These are phyloP conservation scores for Grammothele lineata DNA, from an alignment of 768 basidiomycete species.

Conservation along the genomic window DNA sequence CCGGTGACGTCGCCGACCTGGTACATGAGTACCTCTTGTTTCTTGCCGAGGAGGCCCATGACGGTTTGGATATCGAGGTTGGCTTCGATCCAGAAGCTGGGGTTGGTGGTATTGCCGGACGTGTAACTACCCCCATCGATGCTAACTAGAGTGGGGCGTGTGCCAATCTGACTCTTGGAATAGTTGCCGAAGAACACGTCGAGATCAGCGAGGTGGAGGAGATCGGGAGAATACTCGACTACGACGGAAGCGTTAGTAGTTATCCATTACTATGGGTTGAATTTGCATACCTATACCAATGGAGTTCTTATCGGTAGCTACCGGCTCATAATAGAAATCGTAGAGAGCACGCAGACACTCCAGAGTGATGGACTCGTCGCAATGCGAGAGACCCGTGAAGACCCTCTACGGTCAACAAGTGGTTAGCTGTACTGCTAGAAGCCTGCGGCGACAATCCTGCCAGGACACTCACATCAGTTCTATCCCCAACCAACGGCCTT, in stretches of 20 bases:
- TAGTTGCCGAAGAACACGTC: constrained; percentile 41
- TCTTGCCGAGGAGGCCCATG: constrained; percentile 39
- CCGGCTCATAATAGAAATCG: constrained; percentile 23
- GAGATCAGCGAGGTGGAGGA: constrained; percentile 38
- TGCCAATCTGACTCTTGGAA: constrained; percentile 35
- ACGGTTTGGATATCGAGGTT: constrained; percentile 70
- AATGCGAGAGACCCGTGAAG: constrained; percentile 6
- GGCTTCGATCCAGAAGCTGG: constrained; percentile 53
- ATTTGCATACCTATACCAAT: constrained; percentile 27
- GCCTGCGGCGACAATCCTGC: no score
- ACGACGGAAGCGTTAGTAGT: background rate
- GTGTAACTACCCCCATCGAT: constrained; percentile 30
- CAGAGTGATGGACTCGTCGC: constrained; percentile 26
- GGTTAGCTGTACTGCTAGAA: background rate
- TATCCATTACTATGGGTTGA: background rate
- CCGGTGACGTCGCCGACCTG: constrained; percentile 17
- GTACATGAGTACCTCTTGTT: constrained; percentile 18
- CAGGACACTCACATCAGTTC: background rate
- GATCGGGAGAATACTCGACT: constrained; percentile 41
- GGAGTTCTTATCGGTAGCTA: constrained; percentile 22
- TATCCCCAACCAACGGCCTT: background rate
- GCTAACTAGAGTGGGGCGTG: constrained; percentile 31
- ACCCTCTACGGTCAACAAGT: background rate
- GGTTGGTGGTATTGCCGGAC: constrained; percentile 31
- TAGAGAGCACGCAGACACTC: constrained; percentile 30